phyloP scores from a whole-genome alignment of 352 stramenopile genomes.

The Phytophthora sp. region DNA sequence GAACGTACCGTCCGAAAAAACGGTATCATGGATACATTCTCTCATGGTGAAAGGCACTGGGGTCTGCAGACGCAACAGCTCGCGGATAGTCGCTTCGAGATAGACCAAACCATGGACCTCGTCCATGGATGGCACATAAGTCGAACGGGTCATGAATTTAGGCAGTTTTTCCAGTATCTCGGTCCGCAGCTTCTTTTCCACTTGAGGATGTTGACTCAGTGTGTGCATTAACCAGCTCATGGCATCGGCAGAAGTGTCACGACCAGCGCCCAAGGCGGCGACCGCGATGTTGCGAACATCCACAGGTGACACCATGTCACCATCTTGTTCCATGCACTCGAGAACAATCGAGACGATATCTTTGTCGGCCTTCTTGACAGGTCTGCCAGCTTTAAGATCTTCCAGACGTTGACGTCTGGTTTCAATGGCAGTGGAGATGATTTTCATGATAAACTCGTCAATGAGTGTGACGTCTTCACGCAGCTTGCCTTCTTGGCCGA shows the following conservation, averaged over 20 bases:
- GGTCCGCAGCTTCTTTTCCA: slow-evolving; percentile 44
- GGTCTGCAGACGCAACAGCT: slow-evolving; percentile 72
- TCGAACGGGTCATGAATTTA: slow-evolving; percentile 23
- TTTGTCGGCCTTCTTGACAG: slow-evolving; percentile 8
- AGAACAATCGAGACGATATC: slow-evolving; percentile 45
- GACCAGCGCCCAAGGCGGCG: slow-evolving; percentile 64
- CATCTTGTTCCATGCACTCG: slow-evolving; percentile 36
- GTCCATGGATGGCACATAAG: slow-evolving; percentile 51
- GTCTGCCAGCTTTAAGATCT: slow-evolving; percentile 17
- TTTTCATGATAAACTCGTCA: slow-evolving; percentile 45
- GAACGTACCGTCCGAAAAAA: slow-evolving; percentile 73
- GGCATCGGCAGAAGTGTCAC: slow-evolving; percentile 62
- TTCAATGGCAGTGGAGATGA: slow-evolving; percentile 44
- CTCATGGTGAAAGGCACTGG: slow-evolving; percentile 40
- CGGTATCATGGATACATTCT: slow-evolving; percentile 50
- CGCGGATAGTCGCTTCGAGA: slow-evolving; percentile 63
- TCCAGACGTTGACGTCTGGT: slow-evolving; percentile 21
- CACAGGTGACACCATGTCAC: slow-evolving; percentile 31
- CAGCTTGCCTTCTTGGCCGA: slow-evolving; percentile 43
- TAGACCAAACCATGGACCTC: slow-evolving; percentile 59
- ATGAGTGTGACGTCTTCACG: slow-evolving; percentile 36
- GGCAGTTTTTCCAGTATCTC: slow-evolving; percentile 56
- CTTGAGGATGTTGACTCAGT: slow-evolving; percentile 52
- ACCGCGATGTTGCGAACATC: slow-evolving; percentile 73
- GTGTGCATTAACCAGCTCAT: slow-evolving; percentile 77